Percentiles rank a stretch among this genome's conserved stretches.
These are phyloP conservation scores for Colletotrichum sp. DNA, from an alignment of 2,329 filamentous ascomycete genomes.

Conservation along the genomic window DNA sequence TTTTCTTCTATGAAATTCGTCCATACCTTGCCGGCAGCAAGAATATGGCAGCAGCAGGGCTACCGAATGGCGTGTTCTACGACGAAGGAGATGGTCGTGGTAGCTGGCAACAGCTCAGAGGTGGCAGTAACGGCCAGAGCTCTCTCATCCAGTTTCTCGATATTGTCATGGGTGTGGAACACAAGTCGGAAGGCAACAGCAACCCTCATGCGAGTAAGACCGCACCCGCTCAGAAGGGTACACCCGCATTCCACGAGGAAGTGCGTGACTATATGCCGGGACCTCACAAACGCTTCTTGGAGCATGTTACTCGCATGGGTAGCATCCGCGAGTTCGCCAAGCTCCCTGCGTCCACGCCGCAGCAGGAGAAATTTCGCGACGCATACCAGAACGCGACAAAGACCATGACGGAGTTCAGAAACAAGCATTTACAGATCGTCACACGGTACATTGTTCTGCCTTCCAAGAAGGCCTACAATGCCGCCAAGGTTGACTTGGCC, in stretches of 20 bases:
- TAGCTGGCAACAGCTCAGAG: slow-evolving; percentile 78
- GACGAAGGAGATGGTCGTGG: slow-evolving; percentile 73
- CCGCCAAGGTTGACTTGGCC: slow-evolving; percentile 39
- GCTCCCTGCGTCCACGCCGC: slow-evolving; percentile 55
- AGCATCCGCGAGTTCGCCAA: slow-evolving; percentile 77
- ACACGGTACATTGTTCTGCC: slow-evolving; percentile 89
- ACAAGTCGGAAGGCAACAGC: slow-evolving; percentile 51
- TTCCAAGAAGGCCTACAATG: slow-evolving; percentile 51
- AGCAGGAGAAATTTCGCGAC: slow-evolving; percentile 44
- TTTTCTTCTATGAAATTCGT: slow-evolving; percentile 88
- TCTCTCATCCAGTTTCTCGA: slow-evolving; percentile 95
- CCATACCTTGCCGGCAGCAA: slow-evolving; percentile 91
- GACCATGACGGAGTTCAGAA: slow-evolving; percentile 77
- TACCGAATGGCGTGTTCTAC: slow-evolving; percentile 85
- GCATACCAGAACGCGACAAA: slow-evolving; percentile 76
- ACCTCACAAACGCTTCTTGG: slow-evolving; percentile 79
- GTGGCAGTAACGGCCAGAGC: slow-evolving; percentile 92
- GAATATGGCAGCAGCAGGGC: slow-evolving; percentile 85
- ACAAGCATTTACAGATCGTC: slow-evolving; percentile 89
- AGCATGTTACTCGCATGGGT: slow-evolving; percentile 69
- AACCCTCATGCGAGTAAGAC: slow-evolving; percentile 25
- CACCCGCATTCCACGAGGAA: slow-evolving; percentile 58
- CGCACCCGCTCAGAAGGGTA: slow-evolving; percentile 3
- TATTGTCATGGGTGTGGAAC: slow-evolving; percentile 82
- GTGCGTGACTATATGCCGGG: slow-evolving; percentile 93